Conservation (phyloP, 2,329 filamentous ascomycete species). For the Colletotrichum lupini region DNA sequence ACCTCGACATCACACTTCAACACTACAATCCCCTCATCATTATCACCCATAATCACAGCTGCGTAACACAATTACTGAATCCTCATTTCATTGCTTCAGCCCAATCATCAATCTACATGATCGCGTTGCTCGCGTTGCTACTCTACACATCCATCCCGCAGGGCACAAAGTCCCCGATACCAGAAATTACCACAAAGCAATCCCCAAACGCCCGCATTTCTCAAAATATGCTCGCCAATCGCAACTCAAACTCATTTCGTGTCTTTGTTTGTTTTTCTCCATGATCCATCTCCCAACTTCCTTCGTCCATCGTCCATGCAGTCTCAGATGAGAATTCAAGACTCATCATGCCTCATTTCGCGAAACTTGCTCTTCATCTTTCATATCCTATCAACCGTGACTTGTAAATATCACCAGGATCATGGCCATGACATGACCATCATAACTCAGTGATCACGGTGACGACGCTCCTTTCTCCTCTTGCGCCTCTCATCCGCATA, state of each 20-base stretch:
- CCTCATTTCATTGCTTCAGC: background rate
- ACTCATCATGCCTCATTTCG: background rate
- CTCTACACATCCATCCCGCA: slow-evolving; percentile 10
- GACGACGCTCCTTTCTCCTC: slow-evolving; percentile 48
- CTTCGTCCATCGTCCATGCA: background rate
- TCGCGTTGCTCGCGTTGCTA: slow-evolving; percentile 11
- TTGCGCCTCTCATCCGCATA: slow-evolving; percentile 57
- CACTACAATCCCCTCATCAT: too few species aligned
- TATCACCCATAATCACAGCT: background rate
- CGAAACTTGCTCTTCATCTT: too few species aligned
- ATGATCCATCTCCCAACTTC: background rate
- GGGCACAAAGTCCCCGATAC: background rate
- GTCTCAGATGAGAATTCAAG: too few species aligned
- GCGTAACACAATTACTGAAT: background rate
- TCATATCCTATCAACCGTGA: too few species aligned
- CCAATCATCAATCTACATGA: slow-evolving; percentile 28
- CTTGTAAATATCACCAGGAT: too few species aligned
- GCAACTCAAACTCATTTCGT: background rate
- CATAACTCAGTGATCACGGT: slow-evolving; percentile 33
- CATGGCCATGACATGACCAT: background rate
- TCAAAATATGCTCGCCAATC: slow-evolving; percentile 11
- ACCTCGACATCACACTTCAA: background rate
- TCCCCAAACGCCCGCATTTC: slow-evolving; percentile 21
- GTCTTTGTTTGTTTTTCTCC: background rate
- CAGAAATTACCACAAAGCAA: background rate